Conservation (phyloP, 306 rosid species). For the Ormosia semicastrata region DNA sequence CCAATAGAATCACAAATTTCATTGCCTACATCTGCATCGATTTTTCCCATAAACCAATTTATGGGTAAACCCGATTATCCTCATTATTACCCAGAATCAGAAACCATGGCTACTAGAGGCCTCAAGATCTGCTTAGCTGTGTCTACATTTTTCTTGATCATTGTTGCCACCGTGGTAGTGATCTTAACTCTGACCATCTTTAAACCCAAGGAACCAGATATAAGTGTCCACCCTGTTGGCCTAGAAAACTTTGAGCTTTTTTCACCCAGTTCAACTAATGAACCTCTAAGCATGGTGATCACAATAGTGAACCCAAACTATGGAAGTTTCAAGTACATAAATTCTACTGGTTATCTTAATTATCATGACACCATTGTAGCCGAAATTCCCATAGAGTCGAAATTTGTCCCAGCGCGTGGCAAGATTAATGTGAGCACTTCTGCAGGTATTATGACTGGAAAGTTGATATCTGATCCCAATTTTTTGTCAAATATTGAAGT, state of each 20-base stretch:
- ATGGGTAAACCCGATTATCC: neutral
- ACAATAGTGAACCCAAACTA: conserved; percentile 43
- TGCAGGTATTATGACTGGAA: conserved; percentile 9
- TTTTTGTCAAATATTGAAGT: neutral
- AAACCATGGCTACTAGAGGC: conserved; percentile 24
- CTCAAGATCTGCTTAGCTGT: conserved; percentile 35
- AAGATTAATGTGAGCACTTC: conserved; percentile 7
- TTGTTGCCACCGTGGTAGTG: conserved; percentile 10
- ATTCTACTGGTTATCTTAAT: conserved; percentile 13
- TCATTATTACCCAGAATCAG: neutral
- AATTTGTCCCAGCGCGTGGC: conserved; percentile 18
- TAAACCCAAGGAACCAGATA: conserved; percentile 40
- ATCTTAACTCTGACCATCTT: conserved; percentile 42
- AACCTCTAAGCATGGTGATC: conserved; percentile 36
- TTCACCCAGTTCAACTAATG: neutral
- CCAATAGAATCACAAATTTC: neutral
- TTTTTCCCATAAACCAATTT: neutral
- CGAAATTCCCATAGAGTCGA: conserved; percentile 3
- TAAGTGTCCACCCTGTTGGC: conserved; percentile 20
- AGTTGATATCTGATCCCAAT: neutral
- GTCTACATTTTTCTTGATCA: conserved; percentile 18
- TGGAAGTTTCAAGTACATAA: conserved; percentile 27
- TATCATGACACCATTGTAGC: conserved; percentile 23
- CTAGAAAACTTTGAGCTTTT: conserved; percentile 21
- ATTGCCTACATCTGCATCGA: neutral